Evolutionary conservation across 495 filamentous ascomycete genomes (phyloP).

Genomic region (Neurospora sp.): DNA sequence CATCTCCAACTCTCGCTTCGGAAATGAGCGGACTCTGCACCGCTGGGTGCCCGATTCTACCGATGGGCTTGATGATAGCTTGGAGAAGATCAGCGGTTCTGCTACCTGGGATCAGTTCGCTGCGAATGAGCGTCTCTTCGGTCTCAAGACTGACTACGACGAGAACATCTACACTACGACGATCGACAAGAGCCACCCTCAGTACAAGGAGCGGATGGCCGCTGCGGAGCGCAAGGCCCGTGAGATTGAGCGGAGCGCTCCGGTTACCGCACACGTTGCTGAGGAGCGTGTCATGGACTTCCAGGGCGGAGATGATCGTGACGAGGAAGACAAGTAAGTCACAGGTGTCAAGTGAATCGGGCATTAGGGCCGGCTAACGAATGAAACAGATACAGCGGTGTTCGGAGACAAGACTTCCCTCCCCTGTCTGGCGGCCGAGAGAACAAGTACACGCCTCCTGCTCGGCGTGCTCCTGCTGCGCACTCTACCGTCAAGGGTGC

Average conservation of each 20-base stretch:
- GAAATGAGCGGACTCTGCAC: conserved; percentile 68
- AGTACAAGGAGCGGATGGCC: conserved; percentile 65
- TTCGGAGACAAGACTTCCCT: conserved; percentile 67
- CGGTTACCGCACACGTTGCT: conserved; percentile 67
- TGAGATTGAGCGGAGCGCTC: conserved; percentile 69
- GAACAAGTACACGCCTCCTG: conserved; percentile 86
- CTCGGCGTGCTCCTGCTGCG: conserved; percentile 64
- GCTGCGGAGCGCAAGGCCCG: conserved; percentile 74
- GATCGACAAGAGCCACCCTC: conserved; percentile 72
- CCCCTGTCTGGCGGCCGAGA: conserved; percentile 43
- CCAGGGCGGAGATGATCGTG: conserved; percentile 44
- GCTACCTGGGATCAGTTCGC: conserved; percentile 89
- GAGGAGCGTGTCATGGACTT: conserved; percentile 75
- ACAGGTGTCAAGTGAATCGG: neutral
- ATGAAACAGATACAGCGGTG: conserved; percentile 70
- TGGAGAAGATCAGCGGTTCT: conserved; percentile 46
- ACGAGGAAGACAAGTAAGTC: conserved; percentile 83
- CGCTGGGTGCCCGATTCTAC: conserved; percentile 73
- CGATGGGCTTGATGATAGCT: conserved; percentile 50
- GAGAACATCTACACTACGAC: conserved; percentile 90
- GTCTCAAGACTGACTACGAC: conserved; percentile 76
- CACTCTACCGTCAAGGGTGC: conserved; percentile 61
- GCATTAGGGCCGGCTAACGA: conserved; percentile 13
- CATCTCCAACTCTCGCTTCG: conserved; percentile 63
- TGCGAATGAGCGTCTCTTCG: conserved; percentile 77